Evolutionary conservation across 164 flowering plant species (phyloP).

Genomic region (Vitis amurensis): DNA sequence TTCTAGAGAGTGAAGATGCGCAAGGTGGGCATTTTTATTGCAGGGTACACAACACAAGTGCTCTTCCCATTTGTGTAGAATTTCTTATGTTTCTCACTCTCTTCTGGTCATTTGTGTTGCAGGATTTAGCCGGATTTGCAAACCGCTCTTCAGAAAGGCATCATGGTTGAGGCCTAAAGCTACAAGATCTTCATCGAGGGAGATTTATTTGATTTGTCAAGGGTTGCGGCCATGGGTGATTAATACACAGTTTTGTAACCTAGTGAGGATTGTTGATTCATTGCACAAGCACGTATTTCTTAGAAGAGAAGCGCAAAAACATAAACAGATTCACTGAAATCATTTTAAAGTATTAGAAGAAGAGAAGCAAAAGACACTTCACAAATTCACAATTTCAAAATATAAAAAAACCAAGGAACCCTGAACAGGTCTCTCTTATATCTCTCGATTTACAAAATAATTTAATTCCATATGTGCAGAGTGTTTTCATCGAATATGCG

Average conservation of each 20-base stretch:
- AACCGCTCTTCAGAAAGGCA: conserved; percentile 69
- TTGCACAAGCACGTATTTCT: too few relatives aligned
- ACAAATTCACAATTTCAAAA: too few relatives aligned
- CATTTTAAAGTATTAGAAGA: too few relatives aligned
- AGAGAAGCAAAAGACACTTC: too few relatives aligned
- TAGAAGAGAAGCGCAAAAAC: too few relatives aligned
- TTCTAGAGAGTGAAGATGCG: conserved; percentile 80
- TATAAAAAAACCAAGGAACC: too few relatives aligned
- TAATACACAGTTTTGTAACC: too few relatives aligned
- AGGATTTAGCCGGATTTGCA: conserved; percentile 71
- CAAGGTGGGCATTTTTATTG: conserved; percentile 47
- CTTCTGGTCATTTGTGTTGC: conserved; percentile 19
- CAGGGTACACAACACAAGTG: not conserved
- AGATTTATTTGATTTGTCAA: conserved; percentile 93
- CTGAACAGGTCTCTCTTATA: too few relatives aligned
- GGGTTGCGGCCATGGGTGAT: conserved; percentile 21
- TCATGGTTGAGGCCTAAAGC: conserved; percentile 97
- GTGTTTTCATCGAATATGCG: conserved; percentile 66
- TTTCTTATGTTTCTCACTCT: not conserved
- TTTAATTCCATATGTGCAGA: not conserved
- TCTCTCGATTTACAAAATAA: conserved; percentile 9
- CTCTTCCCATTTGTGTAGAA: not conserved
- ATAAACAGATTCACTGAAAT: too few relatives aligned
- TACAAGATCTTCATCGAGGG: conserved; percentile 85
- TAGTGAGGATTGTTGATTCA: too few relatives aligned